Base-by-base conservation (phyloP, 139 green algal genomes). In the Coelastrella sp. region DNA sequence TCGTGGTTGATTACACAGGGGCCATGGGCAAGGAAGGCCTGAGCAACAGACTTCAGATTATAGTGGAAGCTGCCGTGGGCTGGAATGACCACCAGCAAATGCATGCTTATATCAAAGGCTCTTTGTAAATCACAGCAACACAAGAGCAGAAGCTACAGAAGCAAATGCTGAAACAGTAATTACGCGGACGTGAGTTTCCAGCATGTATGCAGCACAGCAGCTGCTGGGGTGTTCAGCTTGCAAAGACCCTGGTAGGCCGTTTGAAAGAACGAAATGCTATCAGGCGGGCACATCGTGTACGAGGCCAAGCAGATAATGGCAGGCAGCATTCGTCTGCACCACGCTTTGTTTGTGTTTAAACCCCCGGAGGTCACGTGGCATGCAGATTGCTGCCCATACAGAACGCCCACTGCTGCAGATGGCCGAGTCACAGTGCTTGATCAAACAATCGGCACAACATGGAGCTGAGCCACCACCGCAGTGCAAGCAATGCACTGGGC, bases 41-140 rank as follows among this genome's bases (percentile, higher is more conserved):
- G 15, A 5, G 7, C 19, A 56, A 24, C 79, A 72, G 79, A 19
- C 19, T 49, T 7, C 24, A n/a, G 20, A 60, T 25, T 22, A 14
- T 24, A 27, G 79, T 85, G 6, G 10, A 72, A 22, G 56, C 72
- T 61, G 57, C 79, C 17, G 79, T 85, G 19, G 79, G 79, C 57
- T 85, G 79, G 79, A 85, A 85, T 56, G 24, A 85, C 9, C 79
- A 85, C 7, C 79, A 85, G 79, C 19, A 57, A 19, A 85, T 85
- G 79, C 79, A 85, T 63, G 79, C 35, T 15, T 85, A 85, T 8
- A 20, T 85, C 79, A 85, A 85, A 63, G 79, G 7, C 17, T 7
- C 15, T 11, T 24, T 15, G 7, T 8, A 8, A 76, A 24, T 27
- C 24, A 4, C 10, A 24, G 8, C 10, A 49, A 49, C 35, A 49